Evolutionary conservation across 805 yeast species (phyloP).

Genomic region (Saccharomyces mikatae): DNA sequence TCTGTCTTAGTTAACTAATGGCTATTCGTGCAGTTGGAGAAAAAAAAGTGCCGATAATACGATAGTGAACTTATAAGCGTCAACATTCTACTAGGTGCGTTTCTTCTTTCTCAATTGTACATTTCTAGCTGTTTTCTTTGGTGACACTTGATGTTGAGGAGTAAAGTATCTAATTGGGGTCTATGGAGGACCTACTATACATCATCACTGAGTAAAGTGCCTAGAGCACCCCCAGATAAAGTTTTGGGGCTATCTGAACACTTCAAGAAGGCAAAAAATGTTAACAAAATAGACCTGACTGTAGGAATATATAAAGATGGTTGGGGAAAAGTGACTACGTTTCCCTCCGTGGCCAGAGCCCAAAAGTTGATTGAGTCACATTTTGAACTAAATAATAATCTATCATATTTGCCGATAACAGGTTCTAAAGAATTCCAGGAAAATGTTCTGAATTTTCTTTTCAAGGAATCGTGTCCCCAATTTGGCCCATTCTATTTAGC

Average conservation of each 20-base stretch:
- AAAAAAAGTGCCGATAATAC: neutral
- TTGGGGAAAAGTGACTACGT: slow-evolving; percentile 45
- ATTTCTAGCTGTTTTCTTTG: neutral
- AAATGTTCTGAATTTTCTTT: slow-evolving; percentile 63
- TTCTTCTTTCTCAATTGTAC: neutral
- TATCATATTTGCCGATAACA: slow-evolving; percentile 49
- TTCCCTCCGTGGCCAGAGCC: slow-evolving; percentile 26
- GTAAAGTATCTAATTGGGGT: neutral
- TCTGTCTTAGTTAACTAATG: neutral
- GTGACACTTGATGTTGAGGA: neutral
- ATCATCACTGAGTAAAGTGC: slow-evolving; percentile 22
- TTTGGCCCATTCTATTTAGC: slow-evolving; percentile 45
- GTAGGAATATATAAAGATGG: slow-evolving; percentile 80
- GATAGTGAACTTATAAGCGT: neutral
- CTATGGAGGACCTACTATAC: neutral
- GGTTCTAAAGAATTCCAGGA: slow-evolving; percentile 65
- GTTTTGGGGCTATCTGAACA: slow-evolving; percentile 74
- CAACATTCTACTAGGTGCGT: neutral
- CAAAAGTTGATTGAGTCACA: slow-evolving; percentile 31
- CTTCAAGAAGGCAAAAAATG: slow-evolving; percentile 56
- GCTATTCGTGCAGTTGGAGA: neutral
- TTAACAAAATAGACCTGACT: slow-evolving; percentile 44
- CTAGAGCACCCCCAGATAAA: slow-evolving; percentile 75
- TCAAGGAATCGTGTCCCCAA: slow-evolving; percentile 48
- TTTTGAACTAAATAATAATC: slow-evolving; percentile 58